These are phyloP conservation scores for Eleusine coracana DNA, from an alignment of 176 grass and related monocot genomes.

Conservation along the genomic window DNA sequence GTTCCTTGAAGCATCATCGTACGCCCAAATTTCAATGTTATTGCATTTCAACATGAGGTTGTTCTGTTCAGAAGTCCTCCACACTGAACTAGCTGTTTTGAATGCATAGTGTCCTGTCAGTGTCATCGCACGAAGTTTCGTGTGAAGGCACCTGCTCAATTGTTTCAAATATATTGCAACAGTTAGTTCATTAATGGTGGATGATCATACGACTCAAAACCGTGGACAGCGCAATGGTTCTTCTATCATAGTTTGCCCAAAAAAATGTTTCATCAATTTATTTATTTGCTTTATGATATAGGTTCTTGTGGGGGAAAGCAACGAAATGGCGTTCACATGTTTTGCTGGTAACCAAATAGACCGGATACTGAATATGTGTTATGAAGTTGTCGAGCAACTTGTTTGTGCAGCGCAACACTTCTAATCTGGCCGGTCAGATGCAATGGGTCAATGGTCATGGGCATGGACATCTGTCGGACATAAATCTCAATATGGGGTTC, in stretches of 20 bases:
- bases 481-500: neutral
- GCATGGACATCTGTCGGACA: constrained; percentile 1
- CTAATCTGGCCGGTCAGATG: neutral
- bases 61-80: neutral
- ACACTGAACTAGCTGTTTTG: neutral
- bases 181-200: neutral
- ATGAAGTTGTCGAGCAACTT: constrained; percentile 18
- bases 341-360: neutral
- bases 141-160: neutral
- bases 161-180: neutral
- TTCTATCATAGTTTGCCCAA: neutral
- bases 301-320: constrained; percentile 1
- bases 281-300: neutral
- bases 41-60: neutral
- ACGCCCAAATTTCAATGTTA: too few relatives aligned
- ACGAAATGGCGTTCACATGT: neutral
- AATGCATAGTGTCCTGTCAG: neutral
- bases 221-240: neutral
- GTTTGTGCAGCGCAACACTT: neutral
- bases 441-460: neutral
- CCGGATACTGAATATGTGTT: neutral
- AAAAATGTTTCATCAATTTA: neutral
- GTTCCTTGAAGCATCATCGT: too few relatives aligned
- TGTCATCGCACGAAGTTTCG: neutral
- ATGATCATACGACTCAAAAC: neutral